Evolutionary conservation across 2,329 filamentous ascomycete species (phyloP).

Genomic region (Aspergillus viridinutans): DNA sequence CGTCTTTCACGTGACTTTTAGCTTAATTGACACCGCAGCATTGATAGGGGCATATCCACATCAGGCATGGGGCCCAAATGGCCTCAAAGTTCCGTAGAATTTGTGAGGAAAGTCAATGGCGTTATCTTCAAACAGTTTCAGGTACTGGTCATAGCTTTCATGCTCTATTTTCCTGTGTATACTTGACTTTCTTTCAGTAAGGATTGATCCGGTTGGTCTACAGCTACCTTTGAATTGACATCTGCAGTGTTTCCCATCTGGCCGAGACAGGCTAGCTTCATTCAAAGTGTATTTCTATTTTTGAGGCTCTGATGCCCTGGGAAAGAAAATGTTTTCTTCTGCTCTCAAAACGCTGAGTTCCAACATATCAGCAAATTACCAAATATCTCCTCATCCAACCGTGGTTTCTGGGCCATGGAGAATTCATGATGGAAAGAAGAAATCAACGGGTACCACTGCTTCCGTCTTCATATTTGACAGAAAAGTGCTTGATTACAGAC

Average conservation of each 20-base stretch:
- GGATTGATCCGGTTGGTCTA: not conserved
- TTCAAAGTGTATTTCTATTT: not conserved
- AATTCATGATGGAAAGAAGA: slow-evolving; percentile 96
- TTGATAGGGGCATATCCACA: not conserved
- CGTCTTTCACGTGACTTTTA: slow-evolving; percentile 1
- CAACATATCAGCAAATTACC: slow-evolving; percentile 91
- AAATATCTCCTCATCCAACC: slow-evolving; percentile 69
- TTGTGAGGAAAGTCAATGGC: not conserved
- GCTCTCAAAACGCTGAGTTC: slow-evolving; percentile 91
- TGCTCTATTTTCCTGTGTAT: not conserved
- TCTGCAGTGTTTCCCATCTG: not conserved
- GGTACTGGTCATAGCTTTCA: not conserved
- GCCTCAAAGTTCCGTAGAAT: not conserved
- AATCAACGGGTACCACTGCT: slow-evolving; percentile 80
- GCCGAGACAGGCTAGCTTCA: not conserved
- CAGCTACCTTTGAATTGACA: not conserved
- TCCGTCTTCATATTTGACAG: slow-evolving; percentile 95
- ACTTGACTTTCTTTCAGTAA: not conserved
- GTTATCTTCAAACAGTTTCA: not conserved
- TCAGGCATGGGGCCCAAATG: not conserved
- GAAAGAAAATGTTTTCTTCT: slow-evolving; percentile 75
- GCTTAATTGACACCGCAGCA: not conserved
- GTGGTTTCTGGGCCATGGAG: slow-evolving; percentile 90
- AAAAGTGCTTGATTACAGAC: slow-evolving; percentile 72
- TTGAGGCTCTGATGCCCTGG: not conserved